phyloP scores from a whole-genome alignment of 805 yeast species.

The Yarrowia yakushimensis region DNA sequence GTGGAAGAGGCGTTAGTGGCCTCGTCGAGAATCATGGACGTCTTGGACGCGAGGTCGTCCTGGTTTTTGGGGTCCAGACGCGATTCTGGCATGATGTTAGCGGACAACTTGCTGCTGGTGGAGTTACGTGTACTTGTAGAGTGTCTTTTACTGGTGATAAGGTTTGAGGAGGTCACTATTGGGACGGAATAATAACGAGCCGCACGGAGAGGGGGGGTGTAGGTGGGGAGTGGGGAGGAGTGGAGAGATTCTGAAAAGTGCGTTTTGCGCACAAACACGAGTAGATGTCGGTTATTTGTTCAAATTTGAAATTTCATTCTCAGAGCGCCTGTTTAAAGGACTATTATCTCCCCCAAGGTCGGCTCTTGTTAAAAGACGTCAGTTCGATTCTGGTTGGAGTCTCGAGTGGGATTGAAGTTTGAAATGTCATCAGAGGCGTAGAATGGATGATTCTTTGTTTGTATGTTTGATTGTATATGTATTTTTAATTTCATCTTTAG shows the following conservation, averaged over 20 bases:
- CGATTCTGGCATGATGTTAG: conserved; percentile 10
- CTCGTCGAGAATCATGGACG: conserved; percentile 17
- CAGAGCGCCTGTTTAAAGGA: neutral
- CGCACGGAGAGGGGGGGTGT: neutral
- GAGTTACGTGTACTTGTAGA: conserved; percentile 2
- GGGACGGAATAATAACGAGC: neutral
- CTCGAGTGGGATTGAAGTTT: too few species aligned
- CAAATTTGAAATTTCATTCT: neutral
- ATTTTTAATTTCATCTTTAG: too few species aligned
- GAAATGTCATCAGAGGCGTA: too few species aligned
- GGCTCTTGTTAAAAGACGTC: neutral
- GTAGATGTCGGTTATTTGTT: too few species aligned
- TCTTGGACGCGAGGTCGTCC: conserved; percentile 1
- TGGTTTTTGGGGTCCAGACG: conserved; percentile 16
- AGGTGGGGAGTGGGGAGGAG: neutral
- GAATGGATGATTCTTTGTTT: too few species aligned
- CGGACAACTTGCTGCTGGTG: neutral
- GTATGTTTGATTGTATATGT: too few species aligned
- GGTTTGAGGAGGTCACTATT: neutral
- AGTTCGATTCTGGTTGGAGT: neutral
- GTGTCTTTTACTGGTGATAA: neutral
- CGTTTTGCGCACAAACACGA: too few species aligned
- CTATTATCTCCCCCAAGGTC: too few species aligned
- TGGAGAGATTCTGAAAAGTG: neutral
- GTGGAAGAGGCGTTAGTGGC: neutral